These are phyloP conservation scores for Aspergillus nanangensis DNA, from an alignment of 495 filamentous ascomycete species.

Conservation along the genomic window DNA sequence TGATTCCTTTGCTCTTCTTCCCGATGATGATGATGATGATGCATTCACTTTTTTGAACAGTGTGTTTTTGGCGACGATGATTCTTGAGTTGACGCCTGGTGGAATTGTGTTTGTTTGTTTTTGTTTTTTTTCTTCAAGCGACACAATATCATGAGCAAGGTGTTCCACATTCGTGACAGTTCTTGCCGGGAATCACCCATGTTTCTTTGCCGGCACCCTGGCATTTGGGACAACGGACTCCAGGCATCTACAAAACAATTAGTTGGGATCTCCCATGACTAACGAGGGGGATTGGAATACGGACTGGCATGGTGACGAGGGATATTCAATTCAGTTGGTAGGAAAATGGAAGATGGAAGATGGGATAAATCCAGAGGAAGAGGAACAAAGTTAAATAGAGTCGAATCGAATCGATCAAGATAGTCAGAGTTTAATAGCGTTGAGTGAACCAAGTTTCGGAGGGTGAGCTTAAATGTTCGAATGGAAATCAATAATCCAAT, in stretches of 20 bases:
- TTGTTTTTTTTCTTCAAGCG: background rate
- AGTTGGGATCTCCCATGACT: slow-evolving; percentile 8
- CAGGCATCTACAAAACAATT: slow-evolving; percentile 37
- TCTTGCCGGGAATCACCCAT: slow-evolving; percentile 49
- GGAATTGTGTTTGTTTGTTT: background rate
- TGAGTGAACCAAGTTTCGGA: no score
- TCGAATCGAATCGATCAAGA: background rate
- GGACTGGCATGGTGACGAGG: slow-evolving; percentile 6
- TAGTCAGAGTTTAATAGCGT: no score
- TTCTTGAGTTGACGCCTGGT: no score
- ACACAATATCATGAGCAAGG: slow-evolving; percentile 20
- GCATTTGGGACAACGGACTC: slow-evolving; percentile 46
- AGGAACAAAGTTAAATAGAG: background rate
- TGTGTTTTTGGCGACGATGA: no score
- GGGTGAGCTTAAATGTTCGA: no score
- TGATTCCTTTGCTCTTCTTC: no score
- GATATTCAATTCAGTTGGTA: background rate
- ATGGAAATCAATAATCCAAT: no score
- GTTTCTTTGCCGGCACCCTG: slow-evolving; percentile 32
- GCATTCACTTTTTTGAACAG: no score
- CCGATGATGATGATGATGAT: no score
- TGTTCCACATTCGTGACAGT: slow-evolving; percentile 42
- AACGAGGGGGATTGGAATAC: background rate
- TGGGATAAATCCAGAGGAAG: background rate
- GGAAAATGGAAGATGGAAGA: background rate